These are phyloP conservation scores for Penium margaritaceum DNA, from an alignment of 139 green algal species.

Conservation along the genomic window DNA sequence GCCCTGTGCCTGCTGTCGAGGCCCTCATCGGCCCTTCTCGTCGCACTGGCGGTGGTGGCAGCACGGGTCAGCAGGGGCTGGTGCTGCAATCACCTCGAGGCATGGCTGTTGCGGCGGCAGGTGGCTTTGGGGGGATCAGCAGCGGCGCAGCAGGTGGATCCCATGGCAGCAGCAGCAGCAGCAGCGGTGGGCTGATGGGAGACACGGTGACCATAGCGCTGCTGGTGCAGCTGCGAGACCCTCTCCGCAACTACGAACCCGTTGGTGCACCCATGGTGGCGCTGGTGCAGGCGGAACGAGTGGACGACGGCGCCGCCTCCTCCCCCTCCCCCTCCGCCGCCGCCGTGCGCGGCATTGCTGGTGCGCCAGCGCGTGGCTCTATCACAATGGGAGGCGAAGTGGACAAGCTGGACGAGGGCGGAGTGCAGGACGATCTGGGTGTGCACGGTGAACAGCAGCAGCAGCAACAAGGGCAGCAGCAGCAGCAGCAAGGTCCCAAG, in stretches of 20 bases:
- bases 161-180: too few relatives aligned
- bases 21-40: too few relatives aligned
- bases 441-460: background rate
- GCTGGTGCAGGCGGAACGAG: slow-evolving; percentile 38
- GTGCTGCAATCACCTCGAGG: too few relatives aligned
- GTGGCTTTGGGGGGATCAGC: too few relatives aligned
- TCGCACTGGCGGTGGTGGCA: too few relatives aligned
- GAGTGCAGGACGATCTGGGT: background rate
- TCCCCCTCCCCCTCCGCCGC: background rate
- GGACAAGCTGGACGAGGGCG: background rate
- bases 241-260: slow-evolving; percentile 34
- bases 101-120: too few relatives aligned
- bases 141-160: too few relatives aligned
- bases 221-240: slow-evolving; percentile 44
- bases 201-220: slow-evolving; percentile 41
- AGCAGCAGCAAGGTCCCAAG: background rate
- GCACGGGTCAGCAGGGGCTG: too few relatives aligned
- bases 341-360: background rate
- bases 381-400: slow-evolving; percentile 1
- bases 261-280: slow-evolving; percentile 44
- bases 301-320: too few relatives aligned
- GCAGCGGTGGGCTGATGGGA: slow-evolving; percentile 37
- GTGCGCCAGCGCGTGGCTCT: background rate
- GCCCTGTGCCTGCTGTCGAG: too few relatives aligned
- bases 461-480: slow-evolving; percentile 11